phyloP scores from a whole-genome alignment of 768 basidiomycete species.

The Pulveroboletus sp. region DNA sequence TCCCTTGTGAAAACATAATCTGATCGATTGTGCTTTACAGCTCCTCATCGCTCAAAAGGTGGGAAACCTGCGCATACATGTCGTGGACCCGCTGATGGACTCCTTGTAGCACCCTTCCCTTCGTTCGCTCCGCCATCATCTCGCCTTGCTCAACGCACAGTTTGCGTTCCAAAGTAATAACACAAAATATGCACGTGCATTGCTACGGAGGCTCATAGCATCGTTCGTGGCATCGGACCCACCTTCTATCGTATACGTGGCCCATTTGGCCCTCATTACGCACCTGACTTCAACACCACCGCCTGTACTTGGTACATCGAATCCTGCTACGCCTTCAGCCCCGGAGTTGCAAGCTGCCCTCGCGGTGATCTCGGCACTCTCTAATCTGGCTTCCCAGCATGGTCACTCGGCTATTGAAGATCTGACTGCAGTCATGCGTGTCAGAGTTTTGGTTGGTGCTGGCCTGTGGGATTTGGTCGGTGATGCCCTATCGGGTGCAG shows the following conservation, averaged over 20 bases:
- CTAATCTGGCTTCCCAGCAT: conserved; percentile 28
- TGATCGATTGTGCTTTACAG: conserved; percentile 27
- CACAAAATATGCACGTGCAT: conserved; percentile 58
- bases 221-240: conserved; percentile 47
- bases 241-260: conserved; percentile 50
- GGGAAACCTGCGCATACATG: conserved; percentile 13
- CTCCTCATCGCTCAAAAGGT: conserved; percentile 61
- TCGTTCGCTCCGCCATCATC: conserved; percentile 53
- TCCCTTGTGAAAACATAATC: background rate
- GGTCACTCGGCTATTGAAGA: conserved; percentile 44
- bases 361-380: conserved; percentile 32
- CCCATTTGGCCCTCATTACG: conserved; percentile 55
- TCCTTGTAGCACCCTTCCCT: conserved; percentile 59
- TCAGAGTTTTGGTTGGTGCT: conserved; percentile 53
- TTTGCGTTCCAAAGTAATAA: conserved; percentile 44
- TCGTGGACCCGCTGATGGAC: conserved; percentile 1
- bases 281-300: conserved; percentile 32
- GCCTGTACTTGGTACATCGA: conserved; percentile 1
- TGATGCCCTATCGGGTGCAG: conserved; percentile 46
- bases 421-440: conserved; percentile 53
- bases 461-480: conserved; percentile 53
- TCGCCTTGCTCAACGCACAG: conserved; percentile 61
- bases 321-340: background rate
- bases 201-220: conserved; percentile 52
- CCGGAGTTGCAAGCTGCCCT: conserved; percentile 32